Evolutionary conservation across 192 early-diverging fungal genomes (phyloP).

Genomic region (Podila epigama): DNA sequence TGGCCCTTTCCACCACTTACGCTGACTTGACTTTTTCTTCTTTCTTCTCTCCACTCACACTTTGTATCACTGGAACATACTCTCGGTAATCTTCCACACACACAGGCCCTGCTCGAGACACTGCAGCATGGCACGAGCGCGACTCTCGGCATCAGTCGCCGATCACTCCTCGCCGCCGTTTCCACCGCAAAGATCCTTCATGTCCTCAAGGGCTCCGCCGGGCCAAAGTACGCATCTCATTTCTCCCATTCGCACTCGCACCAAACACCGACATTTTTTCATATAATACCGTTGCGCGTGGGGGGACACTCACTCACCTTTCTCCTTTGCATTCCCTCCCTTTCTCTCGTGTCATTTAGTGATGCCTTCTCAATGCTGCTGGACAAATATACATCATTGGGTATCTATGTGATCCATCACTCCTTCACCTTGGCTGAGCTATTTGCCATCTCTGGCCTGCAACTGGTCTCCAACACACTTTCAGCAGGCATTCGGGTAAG

Average conservation of each 20-base stretch:
- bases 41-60: neutral
- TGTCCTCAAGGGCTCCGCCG: conserved; percentile 42
- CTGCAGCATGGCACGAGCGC: conserved; percentile 67
- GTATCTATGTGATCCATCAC: conserved; percentile 69
- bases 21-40: too few species aligned
- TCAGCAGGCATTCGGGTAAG: conserved; percentile 68
- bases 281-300: too few species aligned
- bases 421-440: conserved; percentile 80
- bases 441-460: conserved; percentile 78
- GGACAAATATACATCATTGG: conserved; percentile 68
- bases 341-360: conserved; percentile 22
- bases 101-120: conserved; percentile 60
- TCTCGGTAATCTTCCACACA: neutral
- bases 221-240: conserved; percentile 21
- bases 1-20: too few species aligned
- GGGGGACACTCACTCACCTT: too few species aligned
- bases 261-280: too few species aligned
- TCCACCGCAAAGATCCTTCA: conserved; percentile 68
- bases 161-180: conserved; percentile 64
- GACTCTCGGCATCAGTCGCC: conserved; percentile 60
- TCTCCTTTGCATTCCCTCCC: neutral
- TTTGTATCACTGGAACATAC: neutral
- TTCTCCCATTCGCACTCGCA: neutral
- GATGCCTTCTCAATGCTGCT: conserved; percentile 63
- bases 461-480: conserved; percentile 79